phyloP scores from a whole-genome alignment of 2,329 filamentous ascomycete genomes.

The Pestalotiopsis sp. region DNA sequence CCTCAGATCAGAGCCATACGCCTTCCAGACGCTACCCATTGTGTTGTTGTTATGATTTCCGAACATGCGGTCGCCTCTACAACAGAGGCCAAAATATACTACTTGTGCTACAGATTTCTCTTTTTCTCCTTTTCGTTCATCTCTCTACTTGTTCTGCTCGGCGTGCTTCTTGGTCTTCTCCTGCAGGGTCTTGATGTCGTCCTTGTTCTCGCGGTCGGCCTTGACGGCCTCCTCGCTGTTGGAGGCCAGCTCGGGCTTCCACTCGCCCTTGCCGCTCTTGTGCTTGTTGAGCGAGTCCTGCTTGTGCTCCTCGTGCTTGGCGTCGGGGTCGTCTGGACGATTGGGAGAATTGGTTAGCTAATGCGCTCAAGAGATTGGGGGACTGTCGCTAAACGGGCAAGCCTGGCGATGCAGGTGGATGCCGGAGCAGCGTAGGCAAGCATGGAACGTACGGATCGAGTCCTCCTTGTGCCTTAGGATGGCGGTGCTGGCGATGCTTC shows the following conservation, averaged over 20 bases:
- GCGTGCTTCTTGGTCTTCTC: conserved; percentile 59
- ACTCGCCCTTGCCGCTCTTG: conserved; percentile 69
- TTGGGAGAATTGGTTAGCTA: background rate
- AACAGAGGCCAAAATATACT: background rate
- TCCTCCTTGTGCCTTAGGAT: conserved; percentile 19
- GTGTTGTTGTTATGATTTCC: background rate
- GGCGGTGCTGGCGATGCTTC: conserved; percentile 15
- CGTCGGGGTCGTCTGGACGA: background rate
- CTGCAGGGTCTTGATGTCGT: conserved; percentile 54
- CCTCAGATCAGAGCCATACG: background rate
- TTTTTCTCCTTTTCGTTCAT: conserved; percentile 36
- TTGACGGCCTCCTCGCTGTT: conserved; percentile 79
- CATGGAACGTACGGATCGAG: conserved; percentile 11
- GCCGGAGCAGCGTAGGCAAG: background rate
- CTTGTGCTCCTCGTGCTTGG: conserved; percentile 55
- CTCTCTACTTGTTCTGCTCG: conserved; percentile 45
- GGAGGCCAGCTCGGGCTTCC: conserved; percentile 77
- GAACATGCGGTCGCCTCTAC: background rate
- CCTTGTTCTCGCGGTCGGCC: conserved; percentile 59
- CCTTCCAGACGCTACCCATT: background rate
- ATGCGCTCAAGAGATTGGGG: background rate
- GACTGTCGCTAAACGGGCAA: background rate
- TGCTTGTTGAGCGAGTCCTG: conserved; percentile 66
- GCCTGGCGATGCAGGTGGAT: too few species aligned
- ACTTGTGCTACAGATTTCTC: background rate